Evolutionary conservation across 768 basidiomycete species (phyloP).

Genomic region (Royoungia palumana): DNA sequence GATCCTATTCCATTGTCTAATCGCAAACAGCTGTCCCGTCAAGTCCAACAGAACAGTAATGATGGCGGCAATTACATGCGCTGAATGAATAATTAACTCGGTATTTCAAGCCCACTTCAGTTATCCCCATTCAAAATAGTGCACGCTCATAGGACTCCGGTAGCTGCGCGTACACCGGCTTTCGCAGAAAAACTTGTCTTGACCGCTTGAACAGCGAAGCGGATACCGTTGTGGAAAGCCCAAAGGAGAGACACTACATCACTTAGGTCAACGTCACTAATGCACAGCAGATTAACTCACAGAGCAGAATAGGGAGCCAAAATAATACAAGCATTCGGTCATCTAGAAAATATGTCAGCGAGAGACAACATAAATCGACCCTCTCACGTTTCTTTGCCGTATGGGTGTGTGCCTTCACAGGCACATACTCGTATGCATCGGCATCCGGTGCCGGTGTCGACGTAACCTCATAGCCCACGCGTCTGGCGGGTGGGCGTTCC

Average conservation of each 20-base stretch:
- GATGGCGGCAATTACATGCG: conserved; percentile 1
- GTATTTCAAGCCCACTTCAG: background rate
- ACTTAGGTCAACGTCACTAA: conserved; percentile 5
- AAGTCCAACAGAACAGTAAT: conserved; percentile 21
- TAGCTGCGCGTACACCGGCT: conserved; percentile 33
- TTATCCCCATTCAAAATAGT: background rate
- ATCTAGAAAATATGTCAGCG: conserved; percentile 40
- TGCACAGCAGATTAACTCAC: conserved; percentile 44
- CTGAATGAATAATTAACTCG: conserved; percentile 2
- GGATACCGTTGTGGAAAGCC: conserved; percentile 54
- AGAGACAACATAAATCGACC: background rate
- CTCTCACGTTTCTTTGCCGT: conserved; percentile 61
- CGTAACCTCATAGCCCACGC: conserved; percentile 45
- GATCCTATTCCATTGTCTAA: background rate
- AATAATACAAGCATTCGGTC: conserved; percentile 83
- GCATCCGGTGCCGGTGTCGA: conserved; percentile 64
- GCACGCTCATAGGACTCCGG: conserved; percentile 3
- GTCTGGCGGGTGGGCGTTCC: conserved; percentile 36
- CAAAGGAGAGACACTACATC: conserved; percentile 53
- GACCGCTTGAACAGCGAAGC: conserved; percentile 48
- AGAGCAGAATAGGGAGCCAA: conserved; percentile 80
- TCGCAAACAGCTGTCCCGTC: conserved; percentile 10
- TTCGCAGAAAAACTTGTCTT: conserved; percentile 48
- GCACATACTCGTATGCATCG: conserved; percentile 64
- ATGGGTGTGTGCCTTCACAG: conserved; percentile 41